Evolutionary conservation across 768 basidiomycete genomes (phyloP).

Genomic region (Amanita fuliginea): DNA sequence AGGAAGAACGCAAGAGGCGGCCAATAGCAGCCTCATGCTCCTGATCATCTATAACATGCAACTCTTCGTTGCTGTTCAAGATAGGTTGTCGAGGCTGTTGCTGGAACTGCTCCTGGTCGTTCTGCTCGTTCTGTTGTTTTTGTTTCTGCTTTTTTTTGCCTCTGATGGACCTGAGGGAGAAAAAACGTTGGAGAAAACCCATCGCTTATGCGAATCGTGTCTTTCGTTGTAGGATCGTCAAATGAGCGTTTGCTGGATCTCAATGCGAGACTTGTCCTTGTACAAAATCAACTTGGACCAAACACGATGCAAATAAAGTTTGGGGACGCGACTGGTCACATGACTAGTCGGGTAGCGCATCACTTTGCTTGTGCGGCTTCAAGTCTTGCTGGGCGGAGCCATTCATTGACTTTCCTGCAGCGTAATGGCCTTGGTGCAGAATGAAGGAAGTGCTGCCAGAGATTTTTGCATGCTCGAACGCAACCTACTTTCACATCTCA

Average conservation of each 20-base stretch:
- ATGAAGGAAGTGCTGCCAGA: slow-evolving; percentile 51
- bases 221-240: slow-evolving; percentile 10
- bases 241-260: slow-evolving; percentile 15
- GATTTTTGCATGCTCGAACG: slow-evolving; percentile 76
- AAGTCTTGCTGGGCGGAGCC: no score
- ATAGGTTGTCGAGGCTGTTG: not conserved
- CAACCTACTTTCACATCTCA: slow-evolving; percentile 60
- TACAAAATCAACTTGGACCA: slow-evolving; percentile 28
- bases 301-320: slow-evolving; percentile 25
- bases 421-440: slow-evolving; percentile 10
- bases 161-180: slow-evolving; percentile 39
- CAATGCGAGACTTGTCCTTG: slow-evolving; percentile 3
- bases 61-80: not conserved
- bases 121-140: slow-evolving; percentile 16
- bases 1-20: slow-evolving; percentile 62
- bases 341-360: slow-evolving; percentile 10
- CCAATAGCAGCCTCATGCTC: slow-evolving; percentile 36
- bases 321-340: slow-evolving; percentile 18
- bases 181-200: slow-evolving; percentile 61
- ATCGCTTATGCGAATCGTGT: slow-evolving; percentile 22
- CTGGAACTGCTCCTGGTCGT: slow-evolving; percentile 11
- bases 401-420: no score
- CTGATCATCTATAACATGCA: slow-evolving; percentile 28
- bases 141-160: slow-evolving; percentile 48
- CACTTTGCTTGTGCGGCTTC: not conserved